Percentiles rank a stretch among this genome's conserved stretches.
These are phyloP conservation scores for Saitozyma sp. DNA, from an alignment of 768 basidiomycete species.

Conservation along the genomic window DNA sequence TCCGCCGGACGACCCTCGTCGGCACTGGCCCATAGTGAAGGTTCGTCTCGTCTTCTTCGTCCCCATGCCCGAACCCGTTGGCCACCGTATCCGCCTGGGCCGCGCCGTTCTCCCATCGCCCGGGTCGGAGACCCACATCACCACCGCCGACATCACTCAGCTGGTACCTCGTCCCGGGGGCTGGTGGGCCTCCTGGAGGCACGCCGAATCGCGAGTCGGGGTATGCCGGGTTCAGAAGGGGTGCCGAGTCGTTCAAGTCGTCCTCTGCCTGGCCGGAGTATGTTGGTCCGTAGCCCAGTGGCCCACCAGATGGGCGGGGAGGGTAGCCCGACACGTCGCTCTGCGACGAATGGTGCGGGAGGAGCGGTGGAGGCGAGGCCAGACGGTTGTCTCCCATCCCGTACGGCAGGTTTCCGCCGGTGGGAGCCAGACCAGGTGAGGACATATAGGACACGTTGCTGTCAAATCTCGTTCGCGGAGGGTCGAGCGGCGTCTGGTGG, in stretches of 20 bases:
- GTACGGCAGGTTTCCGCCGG: slow-evolving; percentile 10
- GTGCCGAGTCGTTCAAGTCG: slow-evolving; percentile 45
- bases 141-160: slow-evolving; percentile 28
- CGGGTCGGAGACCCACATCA: slow-evolving; percentile 29
- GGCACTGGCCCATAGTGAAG: slow-evolving; percentile 86
- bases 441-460: background rate
- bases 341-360: slow-evolving; percentile 26
- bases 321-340: slow-evolving; percentile 5
- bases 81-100: slow-evolving; percentile 10
- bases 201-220: slow-evolving; percentile 31
- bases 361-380: slow-evolving; percentile 33
- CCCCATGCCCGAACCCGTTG: slow-evolving; percentile 18
- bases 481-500: slow-evolving; percentile 8
- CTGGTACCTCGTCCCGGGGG: slow-evolving; percentile 21
- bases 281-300: background rate
- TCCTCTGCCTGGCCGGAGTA: slow-evolving; percentile 16
- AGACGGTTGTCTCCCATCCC: slow-evolving; percentile 25
- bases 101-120: slow-evolving; percentile 18
- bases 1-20: slow-evolving; percentile 69
- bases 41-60: slow-evolving; percentile 45
- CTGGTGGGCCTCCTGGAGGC: slow-evolving; percentile 8
- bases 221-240: slow-evolving; percentile 32
- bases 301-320: background rate
- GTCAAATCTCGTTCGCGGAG: slow-evolving; percentile 12
- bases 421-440: background rate